Conservation (phyloP, 2,329 filamentous ascomycete genomes). For the Chaetomiaceae sp. region DNA sequence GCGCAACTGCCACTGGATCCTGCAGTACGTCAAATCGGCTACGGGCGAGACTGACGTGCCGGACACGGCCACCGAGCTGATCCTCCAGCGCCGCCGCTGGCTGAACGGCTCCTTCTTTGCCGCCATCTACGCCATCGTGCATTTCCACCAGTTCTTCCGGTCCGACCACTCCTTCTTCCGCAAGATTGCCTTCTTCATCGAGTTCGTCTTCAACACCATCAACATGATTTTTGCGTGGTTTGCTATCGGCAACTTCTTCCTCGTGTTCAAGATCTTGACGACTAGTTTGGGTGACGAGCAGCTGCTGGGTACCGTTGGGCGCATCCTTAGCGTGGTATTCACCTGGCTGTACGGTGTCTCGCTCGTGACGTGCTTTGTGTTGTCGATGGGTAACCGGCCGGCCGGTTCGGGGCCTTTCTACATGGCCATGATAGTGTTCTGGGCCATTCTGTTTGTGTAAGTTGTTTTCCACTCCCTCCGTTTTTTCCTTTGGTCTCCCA, state of each 20-base stretch:
- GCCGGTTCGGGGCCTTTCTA: conserved; percentile 92
- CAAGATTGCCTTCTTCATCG: conserved; percentile 84
- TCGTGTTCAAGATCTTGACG: conserved; percentile 96
- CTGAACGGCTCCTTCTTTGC: conserved; percentile 98
- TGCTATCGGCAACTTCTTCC: conserved; percentile 96
- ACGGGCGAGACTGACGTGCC: conserved; percentile 97
- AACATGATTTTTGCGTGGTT: conserved; percentile 99
- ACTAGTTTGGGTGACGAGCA: conserved; percentile 67
- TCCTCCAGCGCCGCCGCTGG: conserved; percentile 94
- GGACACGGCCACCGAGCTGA: conserved; percentile 87
- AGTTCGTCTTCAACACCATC: conserved; percentile 90
- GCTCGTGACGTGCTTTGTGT: conserved; percentile 88
- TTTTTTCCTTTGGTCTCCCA: not conserved
- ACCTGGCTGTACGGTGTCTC: conserved; percentile 94
- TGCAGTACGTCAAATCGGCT: conserved; percentile 97
- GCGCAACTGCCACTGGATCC: conserved; percentile 92
- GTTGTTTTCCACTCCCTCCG: conserved; percentile 32
- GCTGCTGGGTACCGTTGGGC: conserved; percentile 71
- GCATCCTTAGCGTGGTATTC: conserved; percentile 81
- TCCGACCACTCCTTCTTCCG: conserved; percentile 83
- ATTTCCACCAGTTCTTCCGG: conserved; percentile 94
- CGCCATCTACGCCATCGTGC: conserved; percentile 87
- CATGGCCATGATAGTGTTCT: conserved; percentile 97
- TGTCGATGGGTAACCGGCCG: conserved; percentile 90
- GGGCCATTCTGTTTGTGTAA: conserved; percentile 89